phyloP scores from a whole-genome alignment of 2,329 filamentous ascomycete genomes.

The Ophiobolus disseminans region DNA sequence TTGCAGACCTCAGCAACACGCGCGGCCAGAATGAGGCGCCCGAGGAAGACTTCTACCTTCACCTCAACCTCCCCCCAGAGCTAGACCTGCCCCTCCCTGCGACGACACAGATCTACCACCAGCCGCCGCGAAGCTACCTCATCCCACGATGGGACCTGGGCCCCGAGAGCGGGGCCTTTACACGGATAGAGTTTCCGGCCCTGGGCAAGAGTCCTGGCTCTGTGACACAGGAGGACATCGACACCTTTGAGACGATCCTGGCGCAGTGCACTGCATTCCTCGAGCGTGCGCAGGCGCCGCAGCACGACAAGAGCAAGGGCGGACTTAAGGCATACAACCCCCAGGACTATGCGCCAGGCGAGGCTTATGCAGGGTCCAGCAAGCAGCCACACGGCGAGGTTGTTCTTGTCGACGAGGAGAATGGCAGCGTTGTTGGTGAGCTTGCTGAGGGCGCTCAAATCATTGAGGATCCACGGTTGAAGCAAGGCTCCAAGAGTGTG shows the following conservation, averaged over 20 bases:
- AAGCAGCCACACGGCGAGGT: slow-evolving; percentile 69
- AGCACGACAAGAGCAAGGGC: slow-evolving; percentile 45
- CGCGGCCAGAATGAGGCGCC: slow-evolving; percentile 61
- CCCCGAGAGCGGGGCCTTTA: slow-evolving; percentile 87
- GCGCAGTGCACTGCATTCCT: slow-evolving; percentile 98
- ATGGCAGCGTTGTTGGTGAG: slow-evolving; percentile 94
- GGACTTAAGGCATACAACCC: slow-evolving; percentile 72
- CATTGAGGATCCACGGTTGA: slow-evolving; percentile 76
- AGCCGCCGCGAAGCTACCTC: slow-evolving; percentile 89
- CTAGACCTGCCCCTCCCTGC: slow-evolving; percentile 92
- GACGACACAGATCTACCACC: slow-evolving; percentile 96
- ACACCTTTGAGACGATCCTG: slow-evolving; percentile 96
- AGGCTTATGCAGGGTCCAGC: slow-evolving; percentile 70
- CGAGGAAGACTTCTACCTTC: slow-evolving; percentile 91
- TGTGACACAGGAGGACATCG: slow-evolving; percentile 86
- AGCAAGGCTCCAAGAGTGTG: slow-evolving; percentile 89
- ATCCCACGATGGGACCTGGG: slow-evolving; percentile 96
- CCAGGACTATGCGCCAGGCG: slow-evolving; percentile 76
- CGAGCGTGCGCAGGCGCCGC: slow-evolving; percentile 76
- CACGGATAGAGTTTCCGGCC: slow-evolving; percentile 85
- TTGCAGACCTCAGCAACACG: slow-evolving; percentile 62
- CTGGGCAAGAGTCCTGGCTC: slow-evolving; percentile 68
- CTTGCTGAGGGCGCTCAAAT: slow-evolving; percentile 82
- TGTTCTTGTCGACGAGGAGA: slow-evolving; percentile 92
- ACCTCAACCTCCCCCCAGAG: slow-evolving; percentile 92